Conservation (phyloP, 345 rosid genomes). For the Brassica carinata region DNA sequence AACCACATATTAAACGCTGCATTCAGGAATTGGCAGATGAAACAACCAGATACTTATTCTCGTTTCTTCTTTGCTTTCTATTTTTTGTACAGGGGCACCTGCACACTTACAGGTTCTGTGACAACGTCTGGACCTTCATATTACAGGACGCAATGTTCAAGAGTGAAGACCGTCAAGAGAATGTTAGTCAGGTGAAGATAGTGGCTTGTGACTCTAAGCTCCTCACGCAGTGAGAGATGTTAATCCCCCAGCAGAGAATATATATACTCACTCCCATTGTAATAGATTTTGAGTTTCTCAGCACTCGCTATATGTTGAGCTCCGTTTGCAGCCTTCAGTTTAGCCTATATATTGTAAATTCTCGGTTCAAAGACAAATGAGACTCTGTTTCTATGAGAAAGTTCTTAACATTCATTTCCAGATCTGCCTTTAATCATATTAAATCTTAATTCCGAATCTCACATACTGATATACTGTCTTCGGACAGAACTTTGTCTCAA, state of each 20-base stretch:
- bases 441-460: too few species aligned
- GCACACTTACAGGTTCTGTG: slow-evolving; percentile 98
- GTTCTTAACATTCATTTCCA: slow-evolving; percentile 7
- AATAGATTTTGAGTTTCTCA: slow-evolving; percentile 35
- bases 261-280: slow-evolving; percentile 13
- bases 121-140: slow-evolving; percentile 99
- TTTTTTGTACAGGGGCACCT: slow-evolving; percentile 91
- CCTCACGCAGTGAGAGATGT: slow-evolving; percentile 60
- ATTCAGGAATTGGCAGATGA: slow-evolving; percentile 1
- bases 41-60: not conserved
- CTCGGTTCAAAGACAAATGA: slow-evolving; percentile 21
- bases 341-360: slow-evolving; percentile 23
- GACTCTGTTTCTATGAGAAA: slow-evolving; percentile 29
- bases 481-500: too few species aligned
- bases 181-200: slow-evolving; percentile 80
- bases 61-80: slow-evolving; percentile 10
- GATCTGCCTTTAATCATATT: not conserved
- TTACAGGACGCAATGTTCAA: slow-evolving; percentile 73
- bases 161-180: slow-evolving; percentile 65
- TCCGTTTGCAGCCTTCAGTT: slow-evolving; percentile 32
- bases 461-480: too few species aligned
- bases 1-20: not conserved
- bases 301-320: slow-evolving; percentile 31
- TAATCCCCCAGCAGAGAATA: slow-evolving; percentile 6
- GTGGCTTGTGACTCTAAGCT: slow-evolving; percentile 99